Evolutionary conservation across 176 grass and related monocot species (phyloP).

Genomic region (Typha latifolia): DNA sequence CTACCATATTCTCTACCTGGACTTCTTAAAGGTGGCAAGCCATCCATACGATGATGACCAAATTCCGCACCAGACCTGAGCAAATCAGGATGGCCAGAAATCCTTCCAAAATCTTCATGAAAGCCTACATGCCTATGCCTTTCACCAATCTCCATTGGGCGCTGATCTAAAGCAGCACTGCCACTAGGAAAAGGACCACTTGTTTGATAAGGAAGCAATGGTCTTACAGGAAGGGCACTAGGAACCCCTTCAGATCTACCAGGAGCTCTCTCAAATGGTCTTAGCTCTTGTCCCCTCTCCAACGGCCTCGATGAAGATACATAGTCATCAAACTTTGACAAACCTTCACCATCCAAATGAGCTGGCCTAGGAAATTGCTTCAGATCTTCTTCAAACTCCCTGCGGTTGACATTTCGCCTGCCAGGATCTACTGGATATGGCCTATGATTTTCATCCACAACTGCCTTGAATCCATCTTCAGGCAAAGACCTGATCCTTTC

Average conservation of each 20-base stretch:
- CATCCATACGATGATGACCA: slow-evolving; percentile 36
- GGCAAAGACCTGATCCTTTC: slow-evolving; percentile 24
- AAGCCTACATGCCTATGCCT: slow-evolving; percentile 22
- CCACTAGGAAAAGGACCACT: slow-evolving; percentile 28
- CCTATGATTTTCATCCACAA: slow-evolving; percentile 27
- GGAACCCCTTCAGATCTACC: slow-evolving; percentile 27
- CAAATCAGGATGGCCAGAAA: slow-evolving; percentile 25
- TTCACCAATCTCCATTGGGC: slow-evolving; percentile 11
- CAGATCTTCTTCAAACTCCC: slow-evolving; percentile 38
- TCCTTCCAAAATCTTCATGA: slow-evolving; percentile 43
- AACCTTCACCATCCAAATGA: slow-evolving; percentile 37
- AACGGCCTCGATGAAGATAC: slow-evolving; percentile 7
- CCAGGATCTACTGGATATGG: slow-evolving; percentile 37
- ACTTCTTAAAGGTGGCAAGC: slow-evolving; percentile 44
- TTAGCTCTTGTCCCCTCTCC: slow-evolving; percentile 6
- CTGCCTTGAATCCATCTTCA: slow-evolving; percentile 30
- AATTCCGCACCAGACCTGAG: slow-evolving; percentile 42
- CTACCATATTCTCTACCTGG: slow-evolving; percentile 33
- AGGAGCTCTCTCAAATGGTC: slow-evolving; percentile 25
- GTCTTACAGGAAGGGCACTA: slow-evolving; percentile 31
- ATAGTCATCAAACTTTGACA: slow-evolving; percentile 19
- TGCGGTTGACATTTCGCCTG: slow-evolving; percentile 27
- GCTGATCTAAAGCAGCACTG: slow-evolving; percentile 8
- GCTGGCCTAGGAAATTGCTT: slow-evolving; percentile 42
- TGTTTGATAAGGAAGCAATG: slow-evolving; percentile 33